A percentile compares a stretch with the other conserved stretches of the same genome.
Conservation (phyloP, 768 basidiomycete species). For the Lentinula sp. region DNA sequence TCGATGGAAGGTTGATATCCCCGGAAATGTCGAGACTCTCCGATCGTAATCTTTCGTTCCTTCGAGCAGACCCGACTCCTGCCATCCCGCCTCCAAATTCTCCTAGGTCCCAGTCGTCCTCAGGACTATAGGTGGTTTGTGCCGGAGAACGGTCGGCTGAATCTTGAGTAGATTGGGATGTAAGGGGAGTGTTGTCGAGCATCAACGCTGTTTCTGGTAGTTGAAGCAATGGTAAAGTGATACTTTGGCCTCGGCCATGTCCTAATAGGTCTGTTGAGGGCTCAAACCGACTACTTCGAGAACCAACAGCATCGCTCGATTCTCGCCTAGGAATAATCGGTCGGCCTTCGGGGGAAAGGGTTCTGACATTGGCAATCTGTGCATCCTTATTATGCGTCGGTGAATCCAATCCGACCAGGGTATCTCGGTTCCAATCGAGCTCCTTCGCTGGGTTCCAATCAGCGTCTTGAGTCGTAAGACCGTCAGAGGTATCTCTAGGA, state of each 20-base stretch:
- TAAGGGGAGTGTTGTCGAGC: not conserved
- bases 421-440: constrained; percentile 19
- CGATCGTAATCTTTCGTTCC: constrained; percentile 1
- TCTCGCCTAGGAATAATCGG: not conserved
- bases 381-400: not conserved
- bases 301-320: not conserved
- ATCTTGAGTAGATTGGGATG: not conserved
- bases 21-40: constrained; percentile 1
- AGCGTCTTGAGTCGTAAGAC: constrained; percentile 5
- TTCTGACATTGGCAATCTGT: not conserved
- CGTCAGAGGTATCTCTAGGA: not conserved
- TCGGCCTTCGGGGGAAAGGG: not conserved
- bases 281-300: not conserved
- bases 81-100: not conserved
- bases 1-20: not conserved
- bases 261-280: not conserved
- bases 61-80: not conserved
- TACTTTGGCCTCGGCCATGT: not conserved
- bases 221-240: not conserved
- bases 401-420: constrained; percentile 16
- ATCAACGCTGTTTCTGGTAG: not conserved
- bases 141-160: not conserved
- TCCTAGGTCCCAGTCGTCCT: not conserved
- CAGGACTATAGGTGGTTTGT: not conserved
- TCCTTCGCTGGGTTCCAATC: constrained; percentile 17